Base-by-base conservation (phyloP, 352 stramenopile genomes). In the Globisporangium radiosum region DNA sequence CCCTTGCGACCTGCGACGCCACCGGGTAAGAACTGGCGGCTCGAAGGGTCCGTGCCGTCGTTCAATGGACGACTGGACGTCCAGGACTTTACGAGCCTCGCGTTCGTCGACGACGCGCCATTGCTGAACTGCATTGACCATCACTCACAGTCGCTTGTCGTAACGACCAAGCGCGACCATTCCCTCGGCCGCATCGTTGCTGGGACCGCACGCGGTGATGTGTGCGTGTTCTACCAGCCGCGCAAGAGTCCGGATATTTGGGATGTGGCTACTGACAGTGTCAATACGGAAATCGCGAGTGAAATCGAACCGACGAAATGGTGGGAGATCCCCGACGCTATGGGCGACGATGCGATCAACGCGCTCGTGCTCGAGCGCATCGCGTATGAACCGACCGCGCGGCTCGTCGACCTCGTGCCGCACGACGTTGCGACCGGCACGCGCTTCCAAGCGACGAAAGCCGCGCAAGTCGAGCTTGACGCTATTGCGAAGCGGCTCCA, bases 311-410 rank as follows among this genome's bases (percentile, higher is more conserved):
- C 78, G 10, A 73, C 70, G 3, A 88, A 88, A 49, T 90, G 81
- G 81, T 90, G 78, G 78, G 78, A 90, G 51, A 81, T 90, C 43
- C 78, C 81, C 0, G 78, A 86, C 19, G 75, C 81, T 55, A 84
- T 81, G 37, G 75, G 76, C 1, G 77, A 85, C 57, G 75, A 68
- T 4, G 75, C 88, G 48, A 81, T 88, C 52, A 83, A 83, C 25
- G 76, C 77, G 45, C 71, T 86, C 14, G 68, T 85, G 15, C 56
- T 88, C 2, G 75, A 90, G 53, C 80, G 80, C 51, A 72, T 88
- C 11, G 45, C 64, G 13, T 90, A 78, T 44, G 81, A 90, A 45
- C 70, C 76, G 7, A 84, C 67, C 3, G 81, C 67, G 8, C 69
- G 68, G 38, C 76, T 90, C 4, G 71, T 90, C 3, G 78, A 88